Conservation (phyloP, 257 asterid genomes). For the Fraxinus excelsior region DNA sequence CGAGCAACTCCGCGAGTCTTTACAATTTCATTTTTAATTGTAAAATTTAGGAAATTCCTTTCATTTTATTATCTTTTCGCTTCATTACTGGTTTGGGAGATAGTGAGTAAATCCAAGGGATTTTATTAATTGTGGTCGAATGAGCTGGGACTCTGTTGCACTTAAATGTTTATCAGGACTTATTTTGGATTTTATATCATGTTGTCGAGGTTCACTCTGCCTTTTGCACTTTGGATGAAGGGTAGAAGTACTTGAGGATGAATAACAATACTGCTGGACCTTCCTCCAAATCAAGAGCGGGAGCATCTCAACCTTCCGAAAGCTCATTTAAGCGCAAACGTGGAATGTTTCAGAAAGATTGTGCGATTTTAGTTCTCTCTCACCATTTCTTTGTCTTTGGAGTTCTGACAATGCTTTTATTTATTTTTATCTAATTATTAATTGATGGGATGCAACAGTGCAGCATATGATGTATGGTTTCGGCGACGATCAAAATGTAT, state of each 20-base stretch:
- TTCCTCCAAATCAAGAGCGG: constrained; percentile 62
- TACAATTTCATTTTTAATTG: neutral
- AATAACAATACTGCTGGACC: constrained; percentile 53
- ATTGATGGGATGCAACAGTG: constrained; percentile 50
- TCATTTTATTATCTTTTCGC: neutral
- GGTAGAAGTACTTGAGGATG: constrained; percentile 46
- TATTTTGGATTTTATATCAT: neutral
- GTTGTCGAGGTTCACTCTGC: neutral
- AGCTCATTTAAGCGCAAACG: constrained; percentile 80
- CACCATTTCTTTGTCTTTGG: neutral
- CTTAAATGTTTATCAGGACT: neutral
- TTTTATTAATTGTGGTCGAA: neutral
- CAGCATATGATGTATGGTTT: constrained; percentile 98
- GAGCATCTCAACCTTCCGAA: constrained; percentile 75
- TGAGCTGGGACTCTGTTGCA: neutral
- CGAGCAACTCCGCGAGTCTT: neutral
- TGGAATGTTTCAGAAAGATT: constrained; percentile 92
- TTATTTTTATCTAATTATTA: neutral
- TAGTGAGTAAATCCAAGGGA: neutral
- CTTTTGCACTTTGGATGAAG: neutral
- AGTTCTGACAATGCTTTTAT: neutral
- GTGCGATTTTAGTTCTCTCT: constrained; percentile 43
- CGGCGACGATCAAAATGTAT: constrained; percentile 85
- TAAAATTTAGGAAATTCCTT: neutral
- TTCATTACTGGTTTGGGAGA: neutral